Percentiles rank a stretch among this genome's conserved stretches.
Evolutionary conservation across 2,329 filamentous ascomycete genomes (phyloP).

Genomic region (Helicocarpus griseus): DNA sequence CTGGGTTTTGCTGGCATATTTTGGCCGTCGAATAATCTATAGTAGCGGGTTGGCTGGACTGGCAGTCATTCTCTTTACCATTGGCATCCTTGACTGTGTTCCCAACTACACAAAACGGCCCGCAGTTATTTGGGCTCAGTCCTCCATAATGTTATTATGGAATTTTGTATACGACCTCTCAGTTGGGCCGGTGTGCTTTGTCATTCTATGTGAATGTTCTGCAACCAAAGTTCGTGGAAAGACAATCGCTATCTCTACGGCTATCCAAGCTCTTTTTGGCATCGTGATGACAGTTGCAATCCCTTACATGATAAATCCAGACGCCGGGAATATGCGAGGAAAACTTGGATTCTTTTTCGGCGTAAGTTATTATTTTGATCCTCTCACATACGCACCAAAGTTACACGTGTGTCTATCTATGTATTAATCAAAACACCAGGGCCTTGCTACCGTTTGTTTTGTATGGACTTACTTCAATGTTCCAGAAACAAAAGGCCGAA

Average conservation of each 20-base stretch:
- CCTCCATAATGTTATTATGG: slow-evolving; percentile 29
- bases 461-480: slow-evolving; percentile 17
- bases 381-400: neutral
- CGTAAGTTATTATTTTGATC: slow-evolving; percentile 11
- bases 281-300: slow-evolving; percentile 32
- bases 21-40: slow-evolving; percentile 26
- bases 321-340: slow-evolving; percentile 23
- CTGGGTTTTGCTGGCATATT: slow-evolving; percentile 25
- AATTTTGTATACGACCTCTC: slow-evolving; percentile 32
- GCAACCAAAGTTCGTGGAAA: slow-evolving; percentile 35
- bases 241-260: slow-evolving; percentile 35
- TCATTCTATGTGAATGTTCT: slow-evolving; percentile 38
- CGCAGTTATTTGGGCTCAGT: slow-evolving; percentile 24
- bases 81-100: slow-evolving; percentile 33
- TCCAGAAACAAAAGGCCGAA: slow-evolving; percentile 16
- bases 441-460: slow-evolving; percentile 10
- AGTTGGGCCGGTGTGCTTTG: slow-evolving; percentile 36
- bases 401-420: neutral
- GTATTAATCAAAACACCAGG: slow-evolving; percentile 1
- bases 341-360: slow-evolving; percentile 29
- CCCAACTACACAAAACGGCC: slow-evolving; percentile 19
- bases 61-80: slow-evolving; percentile 25
- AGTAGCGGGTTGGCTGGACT: slow-evolving; percentile 23
- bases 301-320: slow-evolving; percentile 33
- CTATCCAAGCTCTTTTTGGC: slow-evolving; percentile 30